A percentile compares a stretch with the other conserved stretches of the same genome.
Conservation (phyloP, 78 protist species). For the Dictyostelium brefeldianum region DNA sequence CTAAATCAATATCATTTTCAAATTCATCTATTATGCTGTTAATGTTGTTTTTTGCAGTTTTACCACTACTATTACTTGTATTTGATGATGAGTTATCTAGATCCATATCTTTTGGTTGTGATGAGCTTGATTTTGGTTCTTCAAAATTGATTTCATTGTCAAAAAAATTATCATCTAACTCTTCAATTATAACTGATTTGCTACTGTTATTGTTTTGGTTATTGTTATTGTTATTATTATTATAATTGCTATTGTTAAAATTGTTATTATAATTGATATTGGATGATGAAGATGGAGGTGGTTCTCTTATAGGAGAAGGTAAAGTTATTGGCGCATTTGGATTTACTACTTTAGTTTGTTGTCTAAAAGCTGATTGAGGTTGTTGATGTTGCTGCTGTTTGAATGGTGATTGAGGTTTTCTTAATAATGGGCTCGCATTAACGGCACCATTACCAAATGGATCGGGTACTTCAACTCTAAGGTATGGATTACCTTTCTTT, state of each 20-base stretch:
- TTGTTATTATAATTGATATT: neutral
- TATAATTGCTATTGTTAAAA: neutral
- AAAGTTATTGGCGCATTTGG: neutral
- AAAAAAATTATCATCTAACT: neutral
- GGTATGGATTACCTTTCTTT: neutral
- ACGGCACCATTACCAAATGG: slow-evolving; percentile 22
- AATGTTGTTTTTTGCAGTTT: neutral
- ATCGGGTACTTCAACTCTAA: neutral
- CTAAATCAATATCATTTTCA: neutral
- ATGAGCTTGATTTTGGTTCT: neutral
- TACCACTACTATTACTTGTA: neutral
- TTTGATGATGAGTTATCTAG: neutral
- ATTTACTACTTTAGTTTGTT: neutral
- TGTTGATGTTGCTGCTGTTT: neutral
- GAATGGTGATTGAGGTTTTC: neutral
- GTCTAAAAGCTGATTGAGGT: no score
- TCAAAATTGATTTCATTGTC: neutral
- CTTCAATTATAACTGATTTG: neutral
- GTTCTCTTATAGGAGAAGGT: neutral
- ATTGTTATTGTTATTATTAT: neutral
- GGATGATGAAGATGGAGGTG: neutral
- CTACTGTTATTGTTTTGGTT: neutral
- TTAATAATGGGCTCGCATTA: no score
- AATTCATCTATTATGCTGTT: no score
- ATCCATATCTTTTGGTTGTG: slow-evolving; percentile 7